Conservation (phyloP, 176 grass and related monocot genomes). For the sorghum (Sorghum bicolor) region DNA sequence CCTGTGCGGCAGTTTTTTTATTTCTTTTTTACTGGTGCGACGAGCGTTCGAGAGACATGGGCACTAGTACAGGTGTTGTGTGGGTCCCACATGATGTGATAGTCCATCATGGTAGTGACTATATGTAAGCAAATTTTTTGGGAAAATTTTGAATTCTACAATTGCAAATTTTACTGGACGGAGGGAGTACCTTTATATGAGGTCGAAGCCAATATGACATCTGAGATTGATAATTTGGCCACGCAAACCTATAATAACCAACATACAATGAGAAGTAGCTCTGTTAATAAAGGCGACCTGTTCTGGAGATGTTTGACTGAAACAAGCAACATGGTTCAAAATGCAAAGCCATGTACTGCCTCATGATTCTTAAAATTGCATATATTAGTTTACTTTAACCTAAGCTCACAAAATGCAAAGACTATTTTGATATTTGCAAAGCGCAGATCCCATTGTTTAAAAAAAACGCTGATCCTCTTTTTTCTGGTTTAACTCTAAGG, state of each 20-base stretch:
- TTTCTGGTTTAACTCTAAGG: not conserved
- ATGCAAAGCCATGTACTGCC: constrained; percentile 3
- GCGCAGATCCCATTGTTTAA: not conserved
- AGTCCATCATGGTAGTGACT: no score
- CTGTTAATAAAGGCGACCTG: not conserved
- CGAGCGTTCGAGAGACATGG: no score
- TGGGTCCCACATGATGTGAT: no score
- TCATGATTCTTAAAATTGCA: constrained; percentile 8
- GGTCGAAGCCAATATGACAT: constrained; percentile 93
- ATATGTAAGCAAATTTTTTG: no score
- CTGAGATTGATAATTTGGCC: constrained; percentile 69
- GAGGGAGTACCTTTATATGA: constrained; percentile 78
- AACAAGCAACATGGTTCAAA: constrained; percentile 10
- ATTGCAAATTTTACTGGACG: no score
- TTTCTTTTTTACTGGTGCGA: no score
- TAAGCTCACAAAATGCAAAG: constrained; percentile 14
- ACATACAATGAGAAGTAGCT: constrained; percentile 35
- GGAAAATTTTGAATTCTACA: no score
- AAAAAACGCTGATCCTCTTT: not conserved
- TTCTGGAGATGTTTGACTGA: constrained; percentile 1
- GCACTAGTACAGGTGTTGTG: no score
- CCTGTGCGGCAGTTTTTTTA: no score
- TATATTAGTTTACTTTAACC: not conserved
- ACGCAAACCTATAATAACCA: constrained; percentile 70
- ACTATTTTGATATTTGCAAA: constrained; percentile 9